Base-by-base conservation (phyloP, 306 rosid genomes). In the Cyamopsis tetragonoloba region DNA sequence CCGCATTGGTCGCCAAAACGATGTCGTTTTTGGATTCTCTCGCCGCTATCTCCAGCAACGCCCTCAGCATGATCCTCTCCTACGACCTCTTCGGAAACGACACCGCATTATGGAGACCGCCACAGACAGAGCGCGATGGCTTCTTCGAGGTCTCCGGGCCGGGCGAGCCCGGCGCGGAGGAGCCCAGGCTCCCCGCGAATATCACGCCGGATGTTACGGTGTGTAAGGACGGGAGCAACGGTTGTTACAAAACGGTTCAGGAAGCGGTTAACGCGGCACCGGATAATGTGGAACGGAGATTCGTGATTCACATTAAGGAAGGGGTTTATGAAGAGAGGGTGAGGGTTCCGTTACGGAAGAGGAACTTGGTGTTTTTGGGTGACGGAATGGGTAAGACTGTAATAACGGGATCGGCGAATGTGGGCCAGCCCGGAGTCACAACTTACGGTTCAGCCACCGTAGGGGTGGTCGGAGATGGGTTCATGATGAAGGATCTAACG, bases 251-350 rank as follows among this genome's bases (percentile, higher is more conserved):
- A 78, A 88, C 86, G 66, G 80, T 93, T 68, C 97, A 93, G 95
- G 95, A 77, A 11, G 97, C 89, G 4, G 96, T 93, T 6, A 13
- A 88, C 2, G 88, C 78, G 0, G 91, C 86, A 23, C 96, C 92
- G 6, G 65, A 77, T 1, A 27, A 80, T 2, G 78, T 1, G 66
- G 34, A 23, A 27, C 4, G 46, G 24, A 78, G 74, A 79, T 93
- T 86, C 18, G 99, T 90, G 75, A 86, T 93, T 4, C 61, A 71
- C 14, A 84, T 93, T 5, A 86, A 75, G 72, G 85, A 73, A 42
- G 99, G 99, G 12, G 81, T 86, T 66, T 93, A 88, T 22, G 90
- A 80, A 2, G 99, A 93, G 85, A 93, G 14, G n/a, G 95, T 93
- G 28, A 80, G 92, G 76, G 77, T 93, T 70, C 85, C 90, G 17